A percentile compares a stretch with the other conserved stretches of the same genome.
phyloP scores from a whole-genome alignment of 768 basidiomycete genomes.

The Pulveroboletus sp. region DNA sequence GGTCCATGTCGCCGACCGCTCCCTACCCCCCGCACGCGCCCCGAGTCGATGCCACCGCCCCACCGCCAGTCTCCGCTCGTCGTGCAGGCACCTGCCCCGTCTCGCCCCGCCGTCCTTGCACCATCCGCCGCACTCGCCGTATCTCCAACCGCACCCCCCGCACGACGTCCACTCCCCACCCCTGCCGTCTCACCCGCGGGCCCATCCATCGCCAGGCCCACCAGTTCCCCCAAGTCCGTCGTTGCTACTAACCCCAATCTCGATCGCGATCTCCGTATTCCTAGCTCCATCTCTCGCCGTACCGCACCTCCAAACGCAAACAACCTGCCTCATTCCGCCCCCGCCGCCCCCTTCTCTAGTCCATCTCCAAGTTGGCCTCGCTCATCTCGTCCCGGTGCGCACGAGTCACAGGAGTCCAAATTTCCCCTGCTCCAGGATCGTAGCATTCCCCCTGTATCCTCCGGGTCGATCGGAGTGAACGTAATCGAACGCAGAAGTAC shows the following conservation, averaged over 20 bases:
- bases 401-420: too few species aligned
- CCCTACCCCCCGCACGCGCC: slow-evolving; percentile 27
- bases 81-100: slow-evolving; percentile 30
- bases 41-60: slow-evolving; percentile 22
- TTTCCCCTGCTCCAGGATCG: too few species aligned
- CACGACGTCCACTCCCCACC: slow-evolving; percentile 23
- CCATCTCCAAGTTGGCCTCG: slow-evolving; percentile 15
- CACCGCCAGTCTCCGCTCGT: slow-evolving; percentile 15
- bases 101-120: slow-evolving; percentile 27
- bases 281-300: slow-evolving; percentile 22
- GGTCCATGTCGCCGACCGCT: slow-evolving; percentile 26
- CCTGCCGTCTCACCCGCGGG: not conserved
- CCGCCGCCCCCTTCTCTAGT: slow-evolving; percentile 1
- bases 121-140: slow-evolving; percentile 15
- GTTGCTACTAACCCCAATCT: not conserved
- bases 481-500: slow-evolving; percentile 26
- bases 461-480: slow-evolving; percentile 6
- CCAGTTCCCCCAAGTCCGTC: slow-evolving; percentile 7
- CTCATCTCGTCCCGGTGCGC: not conserved
- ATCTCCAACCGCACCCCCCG: slow-evolving; percentile 12
- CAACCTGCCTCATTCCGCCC: not conserved
- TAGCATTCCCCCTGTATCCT: slow-evolving; percentile 15
- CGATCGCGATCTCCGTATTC: slow-evolving; percentile 21
- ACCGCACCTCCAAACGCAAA: too few species aligned
- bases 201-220: slow-evolving; percentile 6